Conservation (phyloP, 192 early-diverging fungal genomes). For the Obelidium mucronatum region DNA sequence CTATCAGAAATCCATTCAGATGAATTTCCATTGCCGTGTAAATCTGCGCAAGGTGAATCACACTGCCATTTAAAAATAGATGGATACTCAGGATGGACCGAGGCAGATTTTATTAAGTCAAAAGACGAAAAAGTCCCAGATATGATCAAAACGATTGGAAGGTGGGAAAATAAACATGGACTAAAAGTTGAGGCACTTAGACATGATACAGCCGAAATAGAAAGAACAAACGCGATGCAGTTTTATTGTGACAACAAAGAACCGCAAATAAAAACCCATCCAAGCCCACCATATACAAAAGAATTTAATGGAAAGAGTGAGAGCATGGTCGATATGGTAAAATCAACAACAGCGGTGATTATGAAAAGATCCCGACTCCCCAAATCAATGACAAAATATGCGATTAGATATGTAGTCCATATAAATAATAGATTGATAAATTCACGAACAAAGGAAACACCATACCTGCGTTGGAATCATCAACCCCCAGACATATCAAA, state of each 20-base stretch:
- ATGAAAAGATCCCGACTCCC: background rate
- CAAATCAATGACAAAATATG: background rate
- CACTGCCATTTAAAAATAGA: too few relatives aligned
- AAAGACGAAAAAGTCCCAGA: too few relatives aligned
- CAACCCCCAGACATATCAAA: background rate
- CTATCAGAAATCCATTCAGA: too few relatives aligned
- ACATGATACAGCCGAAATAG: background rate
- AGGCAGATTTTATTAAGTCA: too few relatives aligned
- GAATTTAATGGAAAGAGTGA: constrained; percentile 1
- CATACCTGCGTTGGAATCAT: background rate
- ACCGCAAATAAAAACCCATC: background rate
- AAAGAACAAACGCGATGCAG: background rate
- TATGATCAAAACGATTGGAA: too few relatives aligned
- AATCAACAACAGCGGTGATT: background rate
- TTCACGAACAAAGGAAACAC: constrained; percentile 5
- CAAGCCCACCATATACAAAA: constrained; percentile 20
- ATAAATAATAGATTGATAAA: background rate
- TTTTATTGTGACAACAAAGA: background rate
- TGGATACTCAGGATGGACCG: too few relatives aligned
- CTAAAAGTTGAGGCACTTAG: background rate
- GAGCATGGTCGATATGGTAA: background rate
- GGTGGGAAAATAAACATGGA: constrained; percentile 3
- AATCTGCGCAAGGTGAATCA: too few relatives aligned
- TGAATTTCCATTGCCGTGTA: too few relatives aligned
- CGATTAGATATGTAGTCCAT: background rate